A percentile compares a stretch with the other conserved stretches of the same genome.
phyloP scores from a whole-genome alignment of 73 alveolate species.

The Paramecium pentaurelia region DNA sequence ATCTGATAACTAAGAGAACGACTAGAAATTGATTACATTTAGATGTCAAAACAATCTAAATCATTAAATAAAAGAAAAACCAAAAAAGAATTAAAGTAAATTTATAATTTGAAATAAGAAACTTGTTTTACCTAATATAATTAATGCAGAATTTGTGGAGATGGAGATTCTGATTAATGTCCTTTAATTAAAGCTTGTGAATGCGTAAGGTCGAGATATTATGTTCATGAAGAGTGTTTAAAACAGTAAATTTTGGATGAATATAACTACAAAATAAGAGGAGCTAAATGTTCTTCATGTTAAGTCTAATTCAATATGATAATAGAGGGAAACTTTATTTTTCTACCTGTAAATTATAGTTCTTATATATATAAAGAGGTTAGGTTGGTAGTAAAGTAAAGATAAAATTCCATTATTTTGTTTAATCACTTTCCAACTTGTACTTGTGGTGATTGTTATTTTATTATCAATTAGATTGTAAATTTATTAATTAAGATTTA shows the following conservation, averaged over 20 bases:
- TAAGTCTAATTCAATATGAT: not conserved
- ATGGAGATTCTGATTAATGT: not conserved
- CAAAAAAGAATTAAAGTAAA: not conserved
- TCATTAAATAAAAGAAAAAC: not conserved
- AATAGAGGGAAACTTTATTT: not conserved
- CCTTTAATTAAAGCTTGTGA: slow-evolving; percentile 29
- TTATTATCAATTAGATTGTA: slow-evolving; percentile 4
- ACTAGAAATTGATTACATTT: not conserved
- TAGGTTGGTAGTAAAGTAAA: slow-evolving; percentile 25
- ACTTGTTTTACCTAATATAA: not conserved
- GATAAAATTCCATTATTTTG: slow-evolving; percentile 10
- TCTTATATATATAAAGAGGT: not conserved
- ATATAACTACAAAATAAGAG: not conserved
- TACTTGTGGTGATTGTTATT: not conserved
- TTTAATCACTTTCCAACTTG: not conserved
- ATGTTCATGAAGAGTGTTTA: slow-evolving; percentile 44
- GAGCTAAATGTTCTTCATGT: slow-evolving; percentile 12
- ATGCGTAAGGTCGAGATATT: not conserved
- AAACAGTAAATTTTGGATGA: not conserved
- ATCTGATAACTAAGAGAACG: not conserved
- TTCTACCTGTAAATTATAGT: not conserved
- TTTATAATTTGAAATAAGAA: not conserved
- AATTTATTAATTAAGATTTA: not conserved
- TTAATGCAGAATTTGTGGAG: slow-evolving; percentile 18
- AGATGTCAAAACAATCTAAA: not conserved